Conservation (phyloP, 2,329 filamentous ascomycete genomes). For the Beauveria sp. region DNA sequence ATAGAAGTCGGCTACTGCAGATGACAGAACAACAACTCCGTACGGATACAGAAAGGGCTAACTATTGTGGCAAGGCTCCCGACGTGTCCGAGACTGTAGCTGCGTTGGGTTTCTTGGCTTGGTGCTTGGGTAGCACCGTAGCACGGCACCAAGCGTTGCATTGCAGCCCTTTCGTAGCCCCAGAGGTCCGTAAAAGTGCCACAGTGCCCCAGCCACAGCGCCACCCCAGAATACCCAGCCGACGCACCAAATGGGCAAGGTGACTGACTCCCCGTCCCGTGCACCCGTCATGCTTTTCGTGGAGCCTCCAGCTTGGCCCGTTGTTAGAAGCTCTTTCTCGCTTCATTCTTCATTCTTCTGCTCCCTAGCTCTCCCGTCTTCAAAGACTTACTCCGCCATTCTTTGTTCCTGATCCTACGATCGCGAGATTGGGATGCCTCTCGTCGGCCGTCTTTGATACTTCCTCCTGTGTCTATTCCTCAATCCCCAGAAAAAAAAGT, state of each 20-base stretch:
- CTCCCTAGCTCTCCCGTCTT: constrained; percentile 14
- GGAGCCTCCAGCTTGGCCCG: constrained; percentile 8
- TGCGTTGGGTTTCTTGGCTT: not conserved
- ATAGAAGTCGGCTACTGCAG: not conserved
- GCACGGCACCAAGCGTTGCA: not conserved
- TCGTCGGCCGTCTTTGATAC: constrained; percentile 18
- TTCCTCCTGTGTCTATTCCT: constrained; percentile 7
- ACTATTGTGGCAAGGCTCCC: constrained; percentile 5
- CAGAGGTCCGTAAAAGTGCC: too few relatives aligned
- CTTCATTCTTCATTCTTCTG: constrained; percentile 13
- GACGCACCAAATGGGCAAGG: constrained; percentile 8
- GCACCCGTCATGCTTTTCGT: constrained; percentile 12
- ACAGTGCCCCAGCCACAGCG: not conserved
- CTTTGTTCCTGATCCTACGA: constrained; percentile 26
- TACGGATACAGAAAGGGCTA: not conserved
- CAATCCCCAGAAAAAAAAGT: constrained; percentile 3
- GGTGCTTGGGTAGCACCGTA: too few relatives aligned
- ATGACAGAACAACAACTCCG: too few relatives aligned
- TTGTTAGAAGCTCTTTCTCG: constrained; percentile 6
- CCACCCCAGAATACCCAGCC: not conserved
- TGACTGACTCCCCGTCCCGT: not conserved
- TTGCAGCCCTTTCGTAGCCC: not conserved
- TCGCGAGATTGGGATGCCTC: constrained; percentile 27
- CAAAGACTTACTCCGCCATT: constrained; percentile 43
- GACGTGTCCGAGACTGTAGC: constrained; percentile 4